Evolutionary conservation across 208 protist species (phyloP).

Genomic region (Trypanosoma scelopori): DNA sequence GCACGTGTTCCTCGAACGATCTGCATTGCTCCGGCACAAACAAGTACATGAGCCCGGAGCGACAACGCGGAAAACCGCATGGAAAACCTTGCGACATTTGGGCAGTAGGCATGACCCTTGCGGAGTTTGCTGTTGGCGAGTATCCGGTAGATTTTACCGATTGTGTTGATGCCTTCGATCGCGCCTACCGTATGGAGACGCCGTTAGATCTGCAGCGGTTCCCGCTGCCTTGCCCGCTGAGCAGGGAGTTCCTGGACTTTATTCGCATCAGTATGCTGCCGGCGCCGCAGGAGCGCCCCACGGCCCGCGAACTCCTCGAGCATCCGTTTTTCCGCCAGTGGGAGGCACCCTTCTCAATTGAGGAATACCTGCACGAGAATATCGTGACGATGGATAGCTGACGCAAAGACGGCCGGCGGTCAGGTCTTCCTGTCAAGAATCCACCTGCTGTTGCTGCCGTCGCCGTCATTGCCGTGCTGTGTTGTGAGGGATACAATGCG

Average conservation of each 20-base stretch:
- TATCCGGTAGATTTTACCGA: slow-evolving; percentile 73
- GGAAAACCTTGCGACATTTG: slow-evolving; percentile 84
- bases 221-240: slow-evolving; percentile 42
- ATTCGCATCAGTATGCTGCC: slow-evolving; percentile 65
- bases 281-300: slow-evolving; percentile 54
- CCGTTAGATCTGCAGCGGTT: slow-evolving; percentile 44
- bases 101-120: slow-evolving; percentile 87
- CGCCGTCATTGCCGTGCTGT: no score
- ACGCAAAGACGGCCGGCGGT: background rate
- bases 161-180: slow-evolving; percentile 72
- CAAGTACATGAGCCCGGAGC: slow-evolving; percentile 90
- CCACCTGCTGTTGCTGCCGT: no score
- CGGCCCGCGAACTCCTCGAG: slow-evolving; percentile 79
- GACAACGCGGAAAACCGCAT: slow-evolving; percentile 77
- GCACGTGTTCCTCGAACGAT: background rate
- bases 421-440: no score
- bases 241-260: slow-evolving; percentile 69
- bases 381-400: background rate
- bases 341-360: slow-evolving; percentile 64
- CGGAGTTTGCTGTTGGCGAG: slow-evolving; percentile 81
- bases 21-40: slow-evolving; percentile 78
- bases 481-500: no score
- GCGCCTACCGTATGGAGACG: slow-evolving; percentile 39
- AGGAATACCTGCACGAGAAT: slow-evolving; percentile 47
- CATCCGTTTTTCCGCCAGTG: slow-evolving; percentile 90